Evolutionary conservation across 1,284 basidiomycete genomes (phyloP).

Genomic region (Golubevia sp.): DNA sequence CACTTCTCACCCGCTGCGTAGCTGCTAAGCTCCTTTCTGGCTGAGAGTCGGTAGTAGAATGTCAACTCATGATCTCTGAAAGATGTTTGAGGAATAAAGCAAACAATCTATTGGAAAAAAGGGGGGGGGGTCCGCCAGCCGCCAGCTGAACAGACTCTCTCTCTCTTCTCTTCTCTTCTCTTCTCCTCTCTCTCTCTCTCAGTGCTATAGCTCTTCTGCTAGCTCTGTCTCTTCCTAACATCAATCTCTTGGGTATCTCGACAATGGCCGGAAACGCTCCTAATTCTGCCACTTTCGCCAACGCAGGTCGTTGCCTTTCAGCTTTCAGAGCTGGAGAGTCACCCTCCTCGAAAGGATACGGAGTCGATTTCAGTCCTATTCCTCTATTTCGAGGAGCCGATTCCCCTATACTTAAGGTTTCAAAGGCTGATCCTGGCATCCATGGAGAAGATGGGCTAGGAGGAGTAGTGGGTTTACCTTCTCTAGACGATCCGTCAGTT

Average conservation of each 20-base stretch:
- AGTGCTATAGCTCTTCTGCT: slow-evolving; percentile 38
- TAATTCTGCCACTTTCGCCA: slow-evolving; percentile 33
- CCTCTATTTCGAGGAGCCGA: slow-evolving; percentile 44
- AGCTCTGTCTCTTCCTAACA: slow-evolving; percentile 29
- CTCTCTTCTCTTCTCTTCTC: too few species aligned
- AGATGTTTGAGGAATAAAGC: too few species aligned
- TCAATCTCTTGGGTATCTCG: slow-evolving; percentile 41
- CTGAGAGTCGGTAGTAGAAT: too few species aligned
- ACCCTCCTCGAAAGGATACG: not conserved
- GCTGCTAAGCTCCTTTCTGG: too few species aligned
- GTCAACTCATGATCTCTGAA: too few species aligned
- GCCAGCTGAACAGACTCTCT: too few species aligned
- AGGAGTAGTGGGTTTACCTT: slow-evolving; percentile 34
- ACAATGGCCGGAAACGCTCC: slow-evolving; percentile 44
- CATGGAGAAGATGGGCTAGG: slow-evolving; percentile 47
- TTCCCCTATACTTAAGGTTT: slow-evolving; percentile 30
- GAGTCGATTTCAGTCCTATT: slow-evolving; percentile 8
- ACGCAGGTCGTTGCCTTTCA: slow-evolving; percentile 35
- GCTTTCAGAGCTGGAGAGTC: slow-evolving; percentile 19
- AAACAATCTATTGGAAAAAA: too few species aligned
- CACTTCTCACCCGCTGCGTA: too few species aligned
- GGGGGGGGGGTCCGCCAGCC: too few species aligned
- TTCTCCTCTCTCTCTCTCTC: too few species aligned
- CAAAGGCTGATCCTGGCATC: slow-evolving; percentile 32
- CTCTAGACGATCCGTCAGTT: not conserved